phyloP scores from a whole-genome alignment of 1,284 basidiomycete species.

The Ceratobasidium papillatum region DNA sequence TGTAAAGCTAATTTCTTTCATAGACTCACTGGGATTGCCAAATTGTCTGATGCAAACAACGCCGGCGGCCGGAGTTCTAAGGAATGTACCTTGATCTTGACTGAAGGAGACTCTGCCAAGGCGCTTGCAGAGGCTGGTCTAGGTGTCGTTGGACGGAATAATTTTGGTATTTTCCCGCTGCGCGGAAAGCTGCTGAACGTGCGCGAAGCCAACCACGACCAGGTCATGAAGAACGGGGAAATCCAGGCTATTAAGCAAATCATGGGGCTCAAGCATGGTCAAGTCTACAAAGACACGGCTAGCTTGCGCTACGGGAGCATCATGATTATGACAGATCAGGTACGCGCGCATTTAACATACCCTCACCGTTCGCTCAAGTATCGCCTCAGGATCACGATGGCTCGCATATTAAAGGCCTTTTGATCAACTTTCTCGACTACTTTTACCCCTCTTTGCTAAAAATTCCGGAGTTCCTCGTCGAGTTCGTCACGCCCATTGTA shows the following conservation, averaged over 20 bases:
- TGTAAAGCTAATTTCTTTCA: slow-evolving; percentile 15
- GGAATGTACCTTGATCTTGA: slow-evolving; percentile 95
- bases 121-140: slow-evolving; percentile 94
- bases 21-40: slow-evolving; percentile 89
- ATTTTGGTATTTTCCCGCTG: slow-evolving; percentile 97
- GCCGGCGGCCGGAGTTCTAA: slow-evolving; percentile 86
- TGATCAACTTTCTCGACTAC: slow-evolving; percentile 98
- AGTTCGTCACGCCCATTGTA: slow-evolving; percentile 99
- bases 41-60: slow-evolving; percentile 97
- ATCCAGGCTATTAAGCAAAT: slow-evolving; percentile 99
- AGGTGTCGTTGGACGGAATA: slow-evolving; percentile 93
- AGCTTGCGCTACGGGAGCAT: slow-evolving; percentile 92
- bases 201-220: slow-evolving; percentile 93
- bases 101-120: slow-evolving; percentile 99
- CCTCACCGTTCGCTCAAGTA: slow-evolving; percentile 37
- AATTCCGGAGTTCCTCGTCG: slow-evolving; percentile 92
- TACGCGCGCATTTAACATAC: slow-evolving; percentile 49
- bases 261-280: slow-evolving; percentile 93
- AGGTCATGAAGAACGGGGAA: slow-evolving; percentile 98
- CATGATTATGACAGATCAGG: slow-evolving; percentile 99
- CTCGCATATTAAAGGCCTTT: slow-evolving; percentile 98
- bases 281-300: slow-evolving; percentile 78
- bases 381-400: slow-evolving; percentile 94
- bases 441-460: slow-evolving; percentile 96
- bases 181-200: slow-evolving; percentile 98